Conservation (phyloP, 306 rosid species). For the Cucurbita ficifolia region DNA sequence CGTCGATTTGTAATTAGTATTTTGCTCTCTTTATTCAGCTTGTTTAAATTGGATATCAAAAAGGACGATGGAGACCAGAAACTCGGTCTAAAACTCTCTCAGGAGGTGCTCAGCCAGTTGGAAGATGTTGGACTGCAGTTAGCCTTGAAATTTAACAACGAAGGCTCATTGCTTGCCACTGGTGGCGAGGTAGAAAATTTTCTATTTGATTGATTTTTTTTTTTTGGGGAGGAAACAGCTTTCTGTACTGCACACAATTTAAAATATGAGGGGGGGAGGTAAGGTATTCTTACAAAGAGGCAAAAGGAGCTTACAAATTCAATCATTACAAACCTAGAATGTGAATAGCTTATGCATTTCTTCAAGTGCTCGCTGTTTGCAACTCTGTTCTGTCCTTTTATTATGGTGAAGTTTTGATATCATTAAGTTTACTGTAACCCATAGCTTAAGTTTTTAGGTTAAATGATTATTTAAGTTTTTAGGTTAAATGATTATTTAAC, state of each 20-base stretch:
- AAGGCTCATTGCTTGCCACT: conserved; percentile 62
- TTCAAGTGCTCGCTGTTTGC: background rate
- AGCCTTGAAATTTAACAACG: conserved; percentile 56
- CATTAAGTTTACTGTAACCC: too few species aligned
- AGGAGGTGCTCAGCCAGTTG: conserved; percentile 33
- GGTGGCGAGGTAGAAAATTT: conserved; percentile 66
- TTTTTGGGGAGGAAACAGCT: background rate
- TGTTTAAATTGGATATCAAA: conserved; percentile 47
- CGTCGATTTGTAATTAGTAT: background rate
- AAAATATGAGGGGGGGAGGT: background rate
- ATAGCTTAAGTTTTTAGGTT: too few species aligned
- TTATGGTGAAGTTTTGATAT: too few species aligned
- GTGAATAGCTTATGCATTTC: background rate
- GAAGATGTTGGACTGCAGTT: conserved; percentile 63
- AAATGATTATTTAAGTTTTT: too few species aligned
- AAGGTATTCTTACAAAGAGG: background rate
- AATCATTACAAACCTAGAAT: background rate
- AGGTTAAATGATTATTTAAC: too few species aligned
- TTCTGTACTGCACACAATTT: background rate
- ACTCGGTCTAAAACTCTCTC: conserved; percentile 35
- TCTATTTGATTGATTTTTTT: conserved; percentile 6
- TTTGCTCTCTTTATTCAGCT: conserved; percentile 25
- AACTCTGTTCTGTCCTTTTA: background rate
- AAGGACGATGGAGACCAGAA: conserved; percentile 21
- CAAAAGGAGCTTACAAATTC: background rate